Conservation (phyloP, 345 rosid genomes). For the Salix dunnii region DNA sequence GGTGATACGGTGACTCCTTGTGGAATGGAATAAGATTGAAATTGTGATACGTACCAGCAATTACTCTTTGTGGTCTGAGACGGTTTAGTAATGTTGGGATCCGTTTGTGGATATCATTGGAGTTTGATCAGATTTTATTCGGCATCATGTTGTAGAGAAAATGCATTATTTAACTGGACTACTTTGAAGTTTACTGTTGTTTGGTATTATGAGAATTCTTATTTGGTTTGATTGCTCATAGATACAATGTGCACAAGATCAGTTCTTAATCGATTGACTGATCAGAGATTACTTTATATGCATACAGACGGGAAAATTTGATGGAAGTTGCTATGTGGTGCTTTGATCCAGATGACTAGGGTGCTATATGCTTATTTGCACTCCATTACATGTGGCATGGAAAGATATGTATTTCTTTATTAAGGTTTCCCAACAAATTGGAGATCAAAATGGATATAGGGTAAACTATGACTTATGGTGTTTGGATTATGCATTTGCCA, state of each 20-base stretch:
- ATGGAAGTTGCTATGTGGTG: conserved; percentile 6
- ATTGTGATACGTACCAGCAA: background rate
- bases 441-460: background rate
- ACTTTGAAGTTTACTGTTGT: background rate
- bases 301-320: conserved; percentile 10
- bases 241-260: background rate
- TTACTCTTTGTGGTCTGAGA: background rate
- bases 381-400: background rate
- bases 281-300: conserved; percentile 1
- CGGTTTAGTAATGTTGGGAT: background rate
- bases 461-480: background rate
- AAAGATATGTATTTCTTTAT: background rate
- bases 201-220: background rate
- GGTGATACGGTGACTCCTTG: background rate
- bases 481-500: background rate
- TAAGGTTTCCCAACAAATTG: background rate
- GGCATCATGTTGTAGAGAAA: background rate
- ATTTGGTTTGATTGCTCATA: background rate
- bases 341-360: background rate
- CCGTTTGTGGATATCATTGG: background rate
- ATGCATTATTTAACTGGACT: background rate
- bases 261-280: background rate
- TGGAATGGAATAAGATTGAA: background rate
- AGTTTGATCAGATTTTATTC: background rate
- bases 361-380: background rate